Evolutionary conservation across 169 alveolate species (phyloP), one percentile per base, ranked within the genome.

Genomic region (Eimeria acervulina): DNA sequence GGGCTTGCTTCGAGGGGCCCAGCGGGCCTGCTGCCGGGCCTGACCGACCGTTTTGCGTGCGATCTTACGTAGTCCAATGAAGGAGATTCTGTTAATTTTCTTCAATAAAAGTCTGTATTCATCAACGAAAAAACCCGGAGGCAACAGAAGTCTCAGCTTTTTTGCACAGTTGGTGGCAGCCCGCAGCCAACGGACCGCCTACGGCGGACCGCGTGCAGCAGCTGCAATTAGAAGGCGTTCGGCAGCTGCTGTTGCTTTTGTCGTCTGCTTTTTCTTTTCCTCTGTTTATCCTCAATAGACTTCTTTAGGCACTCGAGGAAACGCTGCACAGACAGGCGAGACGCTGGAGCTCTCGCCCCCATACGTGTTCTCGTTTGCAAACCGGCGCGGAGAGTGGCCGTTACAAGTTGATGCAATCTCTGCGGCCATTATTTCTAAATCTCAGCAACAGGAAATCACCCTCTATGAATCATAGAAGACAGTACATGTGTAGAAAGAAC

Each of bases 1-100:
- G 90, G 90, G 90, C 90, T 72, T 81, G 90, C 90, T 44, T 42
- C 90, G 90, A 47, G 90, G 90, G 90, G 90, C 90, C 90, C 90
- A 51, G 68, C 63, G 66, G 66, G 68, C 44, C 90, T 33, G 31
- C 44, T 7, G 61, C 61, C 19, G 61, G 61, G 61, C 59, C 85
- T 38, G 61, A 21, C 61, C 59, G 51, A 36, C 3, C 38, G 42
- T 10, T 10, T 13, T 68, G 51, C 7, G 31, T 33, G 13, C 7
- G 59, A 1, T 17, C 17, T 23, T 19, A 6, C 21, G 5, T 0
- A 5, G 28, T 74, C 28, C 31, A 38, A 40, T 6, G 4, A n/a
- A 40, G 59, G 59, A 74, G 85, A 74, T 74, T 74, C 85, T 74
- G 59, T 74, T 28, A 26, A 38, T 4, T 26, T 74, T 13, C 19